Evolutionary conservation across 140 eudicot genomes (phyloP).

Genomic region (Bidens hawaiensis): DNA sequence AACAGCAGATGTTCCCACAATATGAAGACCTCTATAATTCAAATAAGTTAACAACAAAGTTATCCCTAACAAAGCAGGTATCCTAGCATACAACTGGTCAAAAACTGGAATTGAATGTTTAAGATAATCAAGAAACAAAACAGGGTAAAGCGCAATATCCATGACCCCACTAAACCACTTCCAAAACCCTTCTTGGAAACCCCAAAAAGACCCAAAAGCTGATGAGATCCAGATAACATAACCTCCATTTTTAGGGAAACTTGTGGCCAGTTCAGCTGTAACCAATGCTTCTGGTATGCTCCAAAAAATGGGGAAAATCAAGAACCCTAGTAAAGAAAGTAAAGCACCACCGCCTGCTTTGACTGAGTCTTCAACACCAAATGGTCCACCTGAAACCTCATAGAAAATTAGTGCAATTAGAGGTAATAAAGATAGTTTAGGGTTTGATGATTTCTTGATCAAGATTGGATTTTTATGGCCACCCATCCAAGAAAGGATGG

Average conservation of each 20-base stretch:
- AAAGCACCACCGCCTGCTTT: slow-evolving; percentile 85
- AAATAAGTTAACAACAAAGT: slow-evolving; percentile 65
- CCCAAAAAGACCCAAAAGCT: slow-evolving; percentile 95
- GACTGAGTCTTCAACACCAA: slow-evolving; percentile 92
- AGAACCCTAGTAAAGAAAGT: slow-evolving; percentile 67
- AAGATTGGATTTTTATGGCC: slow-evolving; percentile 18
- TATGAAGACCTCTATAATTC: slow-evolving; percentile 78
- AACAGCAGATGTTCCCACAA: slow-evolving; percentile 83
- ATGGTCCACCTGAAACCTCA: slow-evolving; percentile 95
- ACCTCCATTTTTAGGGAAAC: slow-evolving; percentile 90
- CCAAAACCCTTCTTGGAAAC: slow-evolving; percentile 92
- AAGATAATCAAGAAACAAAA: slow-evolving; percentile 76
- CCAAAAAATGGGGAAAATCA: slow-evolving; percentile 85
- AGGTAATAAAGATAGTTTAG: slow-evolving; percentile 63
- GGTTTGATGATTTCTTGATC: slow-evolving; percentile 38
- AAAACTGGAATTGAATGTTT: slow-evolving; percentile 70
- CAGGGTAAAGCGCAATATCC: slow-evolving; percentile 96
- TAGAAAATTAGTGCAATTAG: slow-evolving; percentile 80
- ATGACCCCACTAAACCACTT: slow-evolving; percentile 97
- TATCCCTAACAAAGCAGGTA: slow-evolving; percentile 64
- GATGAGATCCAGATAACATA: slow-evolving; percentile 93
- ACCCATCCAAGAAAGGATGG: slow-evolving; percentile 38
- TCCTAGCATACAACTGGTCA: slow-evolving; percentile 43
- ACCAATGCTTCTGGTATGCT: slow-evolving; percentile 88
- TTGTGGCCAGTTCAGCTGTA: slow-evolving; percentile 89